Evolutionary conservation across 495 filamentous ascomycete species (phyloP).

Genomic region (Podospora tetraspora): DNA sequence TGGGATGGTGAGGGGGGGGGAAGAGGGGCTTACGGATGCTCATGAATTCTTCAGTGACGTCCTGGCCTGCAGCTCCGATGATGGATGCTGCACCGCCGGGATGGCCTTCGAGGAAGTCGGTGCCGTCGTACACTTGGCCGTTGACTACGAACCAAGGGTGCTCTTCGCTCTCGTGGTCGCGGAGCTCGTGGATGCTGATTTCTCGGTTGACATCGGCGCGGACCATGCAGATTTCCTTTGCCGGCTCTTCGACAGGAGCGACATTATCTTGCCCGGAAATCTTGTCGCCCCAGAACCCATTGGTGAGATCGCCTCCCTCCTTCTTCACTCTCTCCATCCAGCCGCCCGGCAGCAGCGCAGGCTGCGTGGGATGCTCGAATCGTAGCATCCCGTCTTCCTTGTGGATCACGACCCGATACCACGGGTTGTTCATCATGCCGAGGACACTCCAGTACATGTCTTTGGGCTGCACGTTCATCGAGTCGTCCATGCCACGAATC

Average conservation of each 20-base stretch:
- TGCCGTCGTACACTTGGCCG: constrained; percentile 90
- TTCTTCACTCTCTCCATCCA: constrained; percentile 98
- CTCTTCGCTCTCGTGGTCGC: constrained; percentile 57
- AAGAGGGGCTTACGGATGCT: constrained; percentile 69
- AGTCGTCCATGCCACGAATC: constrained; percentile 88
- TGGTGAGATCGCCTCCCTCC: constrained; percentile 71
- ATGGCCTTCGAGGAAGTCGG: constrained; percentile 74
- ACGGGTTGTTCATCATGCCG: constrained; percentile 99
- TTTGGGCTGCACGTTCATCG: constrained; percentile 77
- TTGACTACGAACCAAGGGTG: constrained; percentile 90
- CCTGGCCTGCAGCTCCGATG: constrained; percentile 72
- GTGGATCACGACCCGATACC: constrained; percentile 78
- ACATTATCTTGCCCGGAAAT: constrained; percentile 51
- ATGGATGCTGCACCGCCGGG: constrained; percentile 90
- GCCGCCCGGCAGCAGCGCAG: constrained; percentile 70
- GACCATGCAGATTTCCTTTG: constrained; percentile 74
- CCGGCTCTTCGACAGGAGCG: constrained; percentile 33
- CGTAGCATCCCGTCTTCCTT: constrained; percentile 61
- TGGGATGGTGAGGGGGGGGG: not conserved
- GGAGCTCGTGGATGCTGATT: constrained; percentile 69
- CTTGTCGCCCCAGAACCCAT: constrained; percentile 84
- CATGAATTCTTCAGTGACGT: constrained; percentile 90
- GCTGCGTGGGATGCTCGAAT: constrained; percentile 91
- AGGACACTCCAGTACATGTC: constrained; percentile 98
- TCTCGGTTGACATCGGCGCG: constrained; percentile 57